A percentile compares a stretch with the other conserved stretches of the same genome.
phyloP scores from a whole-genome alignment of 768 basidiomycete species.

The Cystobasidiopsis lactophilus region DNA sequence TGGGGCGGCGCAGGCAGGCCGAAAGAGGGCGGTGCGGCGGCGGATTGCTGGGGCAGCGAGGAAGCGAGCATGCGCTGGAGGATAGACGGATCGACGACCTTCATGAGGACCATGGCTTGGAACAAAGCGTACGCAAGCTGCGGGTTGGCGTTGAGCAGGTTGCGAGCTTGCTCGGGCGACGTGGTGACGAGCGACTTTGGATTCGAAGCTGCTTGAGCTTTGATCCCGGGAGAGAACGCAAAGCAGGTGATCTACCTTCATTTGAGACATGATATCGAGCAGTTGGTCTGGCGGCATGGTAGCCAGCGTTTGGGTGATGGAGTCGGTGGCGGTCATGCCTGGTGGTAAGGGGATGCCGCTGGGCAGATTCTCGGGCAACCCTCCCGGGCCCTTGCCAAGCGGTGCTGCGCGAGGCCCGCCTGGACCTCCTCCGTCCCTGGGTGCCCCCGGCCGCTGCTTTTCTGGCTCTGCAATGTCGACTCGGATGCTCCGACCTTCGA shows the following conservation, averaged over 20 bases:
- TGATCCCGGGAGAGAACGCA: not conserved
- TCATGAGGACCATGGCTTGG: conserved; percentile 77
- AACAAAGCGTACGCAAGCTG: conserved; percentile 91
- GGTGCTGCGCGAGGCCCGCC: conserved; percentile 12
- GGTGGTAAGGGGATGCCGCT: conserved; percentile 49
- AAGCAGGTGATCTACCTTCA: conserved; percentile 49
- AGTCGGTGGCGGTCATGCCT: conserved; percentile 51
- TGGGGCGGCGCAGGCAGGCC: too few relatives aligned
- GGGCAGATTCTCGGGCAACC: conserved; percentile 40
- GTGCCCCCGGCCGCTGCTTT: conserved; percentile 50
- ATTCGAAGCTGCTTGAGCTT: not conserved
- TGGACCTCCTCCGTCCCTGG: conserved; percentile 10
- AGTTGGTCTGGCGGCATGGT: conserved; percentile 61
- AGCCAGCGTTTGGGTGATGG: conserved; percentile 66
- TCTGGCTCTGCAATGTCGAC: conserved; percentile 89
- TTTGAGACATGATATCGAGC: conserved; percentile 85
- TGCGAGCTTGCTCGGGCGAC: conserved; percentile 69
- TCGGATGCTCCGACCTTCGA: conserved; percentile 74
- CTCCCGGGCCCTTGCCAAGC: conserved; percentile 17
- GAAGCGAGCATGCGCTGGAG: conserved; percentile 42
- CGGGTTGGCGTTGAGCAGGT: conserved; percentile 57
- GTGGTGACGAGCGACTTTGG: conserved; percentile 79
- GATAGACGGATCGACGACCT: conserved; percentile 71
- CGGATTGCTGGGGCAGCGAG: conserved; percentile 12
- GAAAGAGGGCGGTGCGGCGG: not conserved